Conservation (phyloP, 768 basidiomycete species). For the Hygrocybe punicea region DNA sequence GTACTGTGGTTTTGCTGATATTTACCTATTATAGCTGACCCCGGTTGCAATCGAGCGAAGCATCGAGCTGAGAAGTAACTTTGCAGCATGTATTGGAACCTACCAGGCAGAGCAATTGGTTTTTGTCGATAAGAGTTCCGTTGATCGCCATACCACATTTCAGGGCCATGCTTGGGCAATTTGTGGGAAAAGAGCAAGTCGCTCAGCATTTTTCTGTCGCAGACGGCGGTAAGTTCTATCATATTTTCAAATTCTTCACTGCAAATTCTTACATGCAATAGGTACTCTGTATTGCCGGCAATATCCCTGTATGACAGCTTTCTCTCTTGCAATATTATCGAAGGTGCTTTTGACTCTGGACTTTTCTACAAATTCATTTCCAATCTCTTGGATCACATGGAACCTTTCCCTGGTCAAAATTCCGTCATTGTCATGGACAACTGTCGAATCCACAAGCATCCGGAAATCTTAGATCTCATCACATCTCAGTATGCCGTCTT, state of each 20-base stretch:
- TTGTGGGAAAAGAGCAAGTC: slow-evolving; percentile 18
- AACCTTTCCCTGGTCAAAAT: slow-evolving; percentile 25
- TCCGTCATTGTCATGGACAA: slow-evolving; percentile 37
- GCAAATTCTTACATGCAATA: slow-evolving; percentile 14
- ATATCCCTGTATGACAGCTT: slow-evolving; percentile 26
- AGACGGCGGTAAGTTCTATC: slow-evolving; percentile 21
- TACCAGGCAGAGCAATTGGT: slow-evolving; percentile 23
- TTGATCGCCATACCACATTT: slow-evolving; percentile 22
- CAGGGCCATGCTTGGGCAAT: slow-evolving; percentile 26
- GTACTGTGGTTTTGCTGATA: no score
- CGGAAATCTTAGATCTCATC: slow-evolving; percentile 15
- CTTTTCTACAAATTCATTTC: slow-evolving; percentile 21
- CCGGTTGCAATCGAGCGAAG: slow-evolving; percentile 19
- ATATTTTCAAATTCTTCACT: slow-evolving; percentile 8
- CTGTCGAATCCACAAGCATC: slow-evolving; percentile 30
- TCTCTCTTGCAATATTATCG: slow-evolving; percentile 21
- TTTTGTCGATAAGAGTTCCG: slow-evolving; percentile 32
- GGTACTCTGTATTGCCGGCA: slow-evolving; percentile 32
- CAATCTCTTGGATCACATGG: slow-evolving; percentile 27
- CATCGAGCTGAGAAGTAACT: slow-evolving; percentile 14
- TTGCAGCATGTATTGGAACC: slow-evolving; percentile 12
- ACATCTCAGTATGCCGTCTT: slow-evolving; percentile 12
- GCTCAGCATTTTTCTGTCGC: slow-evolving; percentile 25
- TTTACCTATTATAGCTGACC: slow-evolving; percentile 12
- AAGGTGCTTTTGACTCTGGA: slow-evolving; percentile 23